Conservation (phyloP, 108 stramenopile species). For the Fragilaria crotonensis region DNA sequence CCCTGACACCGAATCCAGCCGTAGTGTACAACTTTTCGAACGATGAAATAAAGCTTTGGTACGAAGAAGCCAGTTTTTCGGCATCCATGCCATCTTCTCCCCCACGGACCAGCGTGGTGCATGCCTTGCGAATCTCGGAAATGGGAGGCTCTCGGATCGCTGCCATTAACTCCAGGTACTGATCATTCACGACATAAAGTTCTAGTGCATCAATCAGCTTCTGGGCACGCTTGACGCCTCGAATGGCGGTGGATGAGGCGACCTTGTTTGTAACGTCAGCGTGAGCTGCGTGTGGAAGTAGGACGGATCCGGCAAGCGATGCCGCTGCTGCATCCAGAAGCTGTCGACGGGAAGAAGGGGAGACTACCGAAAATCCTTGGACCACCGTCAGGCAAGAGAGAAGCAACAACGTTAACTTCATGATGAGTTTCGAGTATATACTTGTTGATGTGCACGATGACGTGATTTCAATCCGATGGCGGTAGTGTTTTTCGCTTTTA, state of each 20-base stretch:
- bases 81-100: conserved; percentile 55
- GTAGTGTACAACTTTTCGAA: conserved; percentile 41
- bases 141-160: conserved; percentile 35
- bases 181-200: conserved; percentile 15
- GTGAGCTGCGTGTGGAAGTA: conserved; percentile 6
- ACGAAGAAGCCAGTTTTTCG: conserved; percentile 18
- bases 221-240: conserved; percentile 29
- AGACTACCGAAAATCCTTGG: too few relatives aligned
- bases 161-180: conserved; percentile 27
- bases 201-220: conserved; percentile 25
- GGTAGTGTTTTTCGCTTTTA: too few relatives aligned
- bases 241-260: conserved; percentile 41
- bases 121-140: conserved; percentile 33
- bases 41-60: conserved; percentile 30
- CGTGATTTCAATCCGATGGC: too few relatives aligned
- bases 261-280: conserved; percentile 63
- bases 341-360: too few relatives aligned
- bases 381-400: too few relatives aligned
- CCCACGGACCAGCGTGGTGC: conserved; percentile 28
- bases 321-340: too few relatives aligned
- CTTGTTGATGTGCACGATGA: too few relatives aligned
- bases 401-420: too few relatives aligned
- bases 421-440: too few relatives aligned
- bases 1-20: conserved; percentile 35
- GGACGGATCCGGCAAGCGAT: too few relatives aligned